These are phyloP conservation scores for Wickerhamia fluorescens DNA, from an alignment of 805 yeast species.

Conservation along the genomic window DNA sequence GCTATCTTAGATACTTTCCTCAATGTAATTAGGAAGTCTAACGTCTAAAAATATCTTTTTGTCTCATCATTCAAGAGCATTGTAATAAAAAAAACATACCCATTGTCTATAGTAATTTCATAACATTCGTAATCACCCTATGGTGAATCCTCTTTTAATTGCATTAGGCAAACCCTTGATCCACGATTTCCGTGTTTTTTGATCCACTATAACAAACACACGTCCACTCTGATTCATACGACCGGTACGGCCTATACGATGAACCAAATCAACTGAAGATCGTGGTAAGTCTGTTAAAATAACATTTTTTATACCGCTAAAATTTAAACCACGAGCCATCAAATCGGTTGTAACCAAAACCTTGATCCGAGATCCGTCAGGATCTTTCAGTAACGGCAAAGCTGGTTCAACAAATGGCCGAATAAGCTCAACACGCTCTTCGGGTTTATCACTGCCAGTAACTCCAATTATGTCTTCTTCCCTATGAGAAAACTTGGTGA, in stretches of 20 bases:
- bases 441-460: conserved; percentile 57
- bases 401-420: conserved; percentile 62
- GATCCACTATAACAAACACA: conserved; percentile 71
- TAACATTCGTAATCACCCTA: conserved; percentile 15
- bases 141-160: conserved; percentile 42
- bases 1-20: conserved; percentile 27
- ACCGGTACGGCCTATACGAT: conserved; percentile 92
- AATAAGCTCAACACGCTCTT: conserved; percentile 52
- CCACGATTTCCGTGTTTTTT: conserved; percentile 66
- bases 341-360: conserved; percentile 85
- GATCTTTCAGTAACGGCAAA: conserved; percentile 27
- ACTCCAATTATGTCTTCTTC: conserved; percentile 51
- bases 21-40: conserved; percentile 34
- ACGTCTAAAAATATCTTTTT: conserved; percentile 30
- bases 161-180: conserved; percentile 73
- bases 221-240: conserved; percentile 86
- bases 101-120: not conserved
- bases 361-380: conserved; percentile 37
- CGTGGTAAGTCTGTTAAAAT: conserved; percentile 80
- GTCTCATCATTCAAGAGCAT: conserved; percentile 28
- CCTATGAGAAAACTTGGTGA: conserved; percentile 27
- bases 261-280: conserved; percentile 79
- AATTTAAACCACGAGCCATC: conserved; percentile 84
- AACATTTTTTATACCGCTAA: conserved; percentile 73
- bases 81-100: conserved; percentile 6